Percentiles rank a stretch among this genome's conserved stretches.
These are phyloP conservation scores for Citrullus mucosospermus DNA, from an alignment of 306 rosid species.

Conservation along the genomic window DNA sequence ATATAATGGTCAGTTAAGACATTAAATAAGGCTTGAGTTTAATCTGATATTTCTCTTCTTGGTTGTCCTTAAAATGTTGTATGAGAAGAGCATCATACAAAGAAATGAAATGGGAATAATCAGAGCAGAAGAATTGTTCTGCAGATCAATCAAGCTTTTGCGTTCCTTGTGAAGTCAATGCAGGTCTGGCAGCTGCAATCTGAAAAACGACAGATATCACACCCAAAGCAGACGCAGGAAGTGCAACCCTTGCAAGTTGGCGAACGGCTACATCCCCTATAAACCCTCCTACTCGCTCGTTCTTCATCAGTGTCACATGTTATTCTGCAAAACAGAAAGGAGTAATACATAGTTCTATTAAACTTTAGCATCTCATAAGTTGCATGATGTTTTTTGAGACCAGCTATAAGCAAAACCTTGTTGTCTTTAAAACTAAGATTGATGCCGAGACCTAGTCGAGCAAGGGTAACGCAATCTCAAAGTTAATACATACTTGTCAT, in stretches of 20 bases:
- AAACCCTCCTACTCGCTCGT: constrained; percentile 77
- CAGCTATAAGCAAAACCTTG: neutral
- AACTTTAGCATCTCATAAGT: neutral
- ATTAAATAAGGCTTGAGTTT: neutral
- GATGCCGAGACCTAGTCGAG: neutral
- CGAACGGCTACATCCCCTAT: constrained; percentile 69
- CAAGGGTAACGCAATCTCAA: neutral
- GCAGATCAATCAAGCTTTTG: constrained; percentile 28
- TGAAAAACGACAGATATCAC: constrained; percentile 80
- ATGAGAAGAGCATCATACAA: neutral
- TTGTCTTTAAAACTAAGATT: neutral
- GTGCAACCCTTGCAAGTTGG: constrained; percentile 96
- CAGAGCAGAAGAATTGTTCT: constrained; percentile 5
- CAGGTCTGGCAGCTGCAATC: constrained; percentile 98
- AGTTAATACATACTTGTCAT: constrained; percentile 59
- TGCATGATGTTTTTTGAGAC: neutral
- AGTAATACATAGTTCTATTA: neutral
- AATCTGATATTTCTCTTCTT: neutral
- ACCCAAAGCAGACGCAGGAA: constrained; percentile 91
- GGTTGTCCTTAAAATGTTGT: neutral
- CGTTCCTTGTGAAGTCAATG: constrained; percentile 78
- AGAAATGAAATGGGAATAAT: constrained; percentile 3
- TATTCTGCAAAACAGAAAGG: constrained; percentile 31
- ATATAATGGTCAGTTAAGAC: neutral
- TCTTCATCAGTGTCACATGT: constrained; percentile 87